A percentile compares a stretch with the other conserved stretches of the same genome.
These are phyloP conservation scores for Tympanopsis confertula DNA, from an alignment of 2,329 filamentous ascomycete species.

Conservation along the genomic window DNA sequence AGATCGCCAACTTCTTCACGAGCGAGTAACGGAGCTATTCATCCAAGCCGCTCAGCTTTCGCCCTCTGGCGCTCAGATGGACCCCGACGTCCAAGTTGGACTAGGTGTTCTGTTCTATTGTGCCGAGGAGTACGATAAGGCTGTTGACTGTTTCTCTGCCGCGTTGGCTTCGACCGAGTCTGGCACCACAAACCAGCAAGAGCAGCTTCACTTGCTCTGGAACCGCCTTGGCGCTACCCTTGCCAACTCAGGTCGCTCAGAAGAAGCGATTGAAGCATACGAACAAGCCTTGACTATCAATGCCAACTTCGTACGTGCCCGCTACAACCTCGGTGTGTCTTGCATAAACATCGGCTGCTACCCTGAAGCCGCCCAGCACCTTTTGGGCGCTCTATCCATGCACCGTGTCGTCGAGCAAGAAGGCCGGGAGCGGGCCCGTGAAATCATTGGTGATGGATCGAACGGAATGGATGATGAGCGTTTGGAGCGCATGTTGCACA, in stretches of 20 bases:
- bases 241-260: conserved; percentile 82
- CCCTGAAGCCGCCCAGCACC: conserved; percentile 81
- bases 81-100: conserved; percentile 94
- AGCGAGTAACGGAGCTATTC: conserved; percentile 81
- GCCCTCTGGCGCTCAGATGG: conserved; percentile 88
- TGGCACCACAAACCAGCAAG: conserved; percentile 71
- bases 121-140: conserved; percentile 94
- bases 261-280: conserved; percentile 95
- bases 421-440: conserved; percentile 69
- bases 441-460: conserved; percentile 55
- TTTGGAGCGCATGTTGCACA: conserved; percentile 61
- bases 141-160: conserved; percentile 93
- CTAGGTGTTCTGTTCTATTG: conserved; percentile 96
- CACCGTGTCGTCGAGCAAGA: conserved; percentile 85
- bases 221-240: conserved; percentile 92
- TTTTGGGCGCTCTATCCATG: conserved; percentile 86
- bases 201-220: conserved; percentile 89
- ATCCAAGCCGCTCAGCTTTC: conserved; percentile 86
- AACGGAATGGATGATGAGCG: conserved; percentile 50
- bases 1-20: conserved; percentile 78
- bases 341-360: conserved; percentile 98
- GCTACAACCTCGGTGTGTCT: conserved; percentile 91
- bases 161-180: conserved; percentile 77
- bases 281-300: conserved; percentile 81
- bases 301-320: conserved; percentile 90